These are phyloP conservation scores for Neospermospora avenae DNA, from an alignment of 2,329 filamentous ascomycete genomes.

Conservation along the genomic window DNA sequence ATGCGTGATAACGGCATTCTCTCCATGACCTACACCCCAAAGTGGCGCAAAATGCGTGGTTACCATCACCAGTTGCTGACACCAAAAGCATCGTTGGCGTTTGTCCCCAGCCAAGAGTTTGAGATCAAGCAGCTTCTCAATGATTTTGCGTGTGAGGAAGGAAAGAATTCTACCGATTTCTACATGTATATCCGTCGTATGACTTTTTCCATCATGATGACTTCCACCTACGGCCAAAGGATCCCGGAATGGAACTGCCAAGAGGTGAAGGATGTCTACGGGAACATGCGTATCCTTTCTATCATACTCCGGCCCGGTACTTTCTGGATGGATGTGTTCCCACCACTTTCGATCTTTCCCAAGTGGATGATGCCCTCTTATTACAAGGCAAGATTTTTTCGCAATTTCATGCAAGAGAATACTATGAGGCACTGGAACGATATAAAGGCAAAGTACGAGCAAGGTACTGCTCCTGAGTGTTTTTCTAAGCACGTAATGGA, in stretches of 20 bases:
- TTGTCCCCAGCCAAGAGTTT: conserved; percentile 32
- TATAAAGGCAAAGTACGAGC: conserved; percentile 22
- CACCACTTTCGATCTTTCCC: conserved; percentile 31
- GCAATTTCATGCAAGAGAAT: too few species aligned
- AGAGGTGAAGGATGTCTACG: conserved; percentile 18
- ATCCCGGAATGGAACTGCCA: conserved; percentile 22
- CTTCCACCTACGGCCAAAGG: conserved; percentile 33
- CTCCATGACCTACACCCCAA: conserved; percentile 32
- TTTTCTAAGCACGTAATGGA: conserved; percentile 38
- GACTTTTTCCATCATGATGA: conserved; percentile 35
- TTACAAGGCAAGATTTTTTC: conserved; percentile 26
- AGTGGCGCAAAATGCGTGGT: conserved; percentile 32
- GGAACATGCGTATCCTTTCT: conserved; percentile 12
- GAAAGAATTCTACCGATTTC: conserved; percentile 24
- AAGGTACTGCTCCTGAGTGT: conserved; percentile 17
- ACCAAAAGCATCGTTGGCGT: conserved; percentile 26
- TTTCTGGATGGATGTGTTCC: conserved; percentile 37
- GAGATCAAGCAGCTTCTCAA: conserved; percentile 32
- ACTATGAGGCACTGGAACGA: conserved; percentile 29
- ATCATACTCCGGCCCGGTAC: conserved; percentile 38
- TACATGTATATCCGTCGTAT: conserved; percentile 31
- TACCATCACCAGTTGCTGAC: conserved; percentile 36
- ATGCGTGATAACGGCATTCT: conserved; percentile 33
- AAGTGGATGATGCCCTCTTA: conserved; percentile 35
- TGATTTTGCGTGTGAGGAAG: conserved; percentile 30